These are phyloP conservation scores for Quercus engelmannii DNA, from an alignment of 306 rosid species.

Conservation along the genomic window DNA sequence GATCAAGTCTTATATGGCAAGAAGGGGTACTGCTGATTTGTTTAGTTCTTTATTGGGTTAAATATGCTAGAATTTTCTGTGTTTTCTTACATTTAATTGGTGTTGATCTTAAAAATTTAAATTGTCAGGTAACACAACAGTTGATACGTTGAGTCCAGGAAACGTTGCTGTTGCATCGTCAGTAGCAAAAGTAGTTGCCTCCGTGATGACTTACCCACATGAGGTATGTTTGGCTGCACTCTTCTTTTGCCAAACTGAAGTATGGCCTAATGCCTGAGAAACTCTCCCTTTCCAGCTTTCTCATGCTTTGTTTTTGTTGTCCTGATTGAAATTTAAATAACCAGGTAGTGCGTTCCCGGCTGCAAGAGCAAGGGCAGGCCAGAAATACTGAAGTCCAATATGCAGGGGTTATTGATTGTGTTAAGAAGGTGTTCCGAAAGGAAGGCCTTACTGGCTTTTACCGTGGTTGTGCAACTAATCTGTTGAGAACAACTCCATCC, in stretches of 20 bases:
- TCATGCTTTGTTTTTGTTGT: neutral
- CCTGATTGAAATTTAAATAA: conserved; percentile 3
- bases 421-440: conserved; percentile 70
- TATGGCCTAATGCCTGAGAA: neutral
- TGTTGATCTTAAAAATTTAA: conserved; percentile 22
- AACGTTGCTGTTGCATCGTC: conserved; percentile 73
- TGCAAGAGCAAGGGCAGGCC: conserved; percentile 95
- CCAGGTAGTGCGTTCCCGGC: conserved; percentile 84
- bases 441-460: conserved; percentile 88
- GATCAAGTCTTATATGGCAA: conserved; percentile 70
- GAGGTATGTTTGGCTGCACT: conserved; percentile 47
- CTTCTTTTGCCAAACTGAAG: conserved; percentile 1
- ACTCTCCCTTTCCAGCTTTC: neutral
- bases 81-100: neutral
- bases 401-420: conserved; percentile 74
- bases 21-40: conserved; percentile 48
- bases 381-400: conserved; percentile 40
- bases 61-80: neutral
- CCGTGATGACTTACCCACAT: conserved; percentile 82
- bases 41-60: conserved; percentile 7
- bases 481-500: conserved; percentile 88
- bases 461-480: conserved; percentile 86
- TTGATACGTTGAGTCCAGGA: conserved; percentile 66
- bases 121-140: conserved; percentile 66
- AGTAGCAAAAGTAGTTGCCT: conserved; percentile 77